Conservation (phyloP, 768 basidiomycete species). For the Podaxis mareebaensis region DNA sequence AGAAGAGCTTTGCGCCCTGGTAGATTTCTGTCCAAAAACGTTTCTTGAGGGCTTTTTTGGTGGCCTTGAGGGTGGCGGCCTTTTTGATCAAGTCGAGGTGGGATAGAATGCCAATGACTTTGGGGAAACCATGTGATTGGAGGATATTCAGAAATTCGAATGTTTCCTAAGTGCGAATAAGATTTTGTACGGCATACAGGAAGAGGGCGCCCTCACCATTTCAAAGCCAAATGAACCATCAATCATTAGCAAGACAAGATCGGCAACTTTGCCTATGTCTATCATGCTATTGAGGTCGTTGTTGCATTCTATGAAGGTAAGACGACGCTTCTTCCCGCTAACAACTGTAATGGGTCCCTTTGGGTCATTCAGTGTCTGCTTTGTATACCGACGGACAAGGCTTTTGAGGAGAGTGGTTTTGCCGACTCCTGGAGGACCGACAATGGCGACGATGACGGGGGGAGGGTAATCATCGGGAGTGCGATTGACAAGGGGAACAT, state of each 20-base stretch:
- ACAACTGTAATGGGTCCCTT: slow-evolving; percentile 95
- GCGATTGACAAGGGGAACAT: slow-evolving; percentile 94
- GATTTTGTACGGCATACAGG: not conserved
- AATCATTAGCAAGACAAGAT: slow-evolving; percentile 95
- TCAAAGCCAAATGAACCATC: slow-evolving; percentile 98
- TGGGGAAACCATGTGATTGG: slow-evolving; percentile 96
- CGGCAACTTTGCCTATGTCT: slow-evolving; percentile 95
- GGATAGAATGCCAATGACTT: slow-evolving; percentile 94
- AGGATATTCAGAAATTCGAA: slow-evolving; percentile 98
- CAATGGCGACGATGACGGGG: slow-evolving; percentile 91
- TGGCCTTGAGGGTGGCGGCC: slow-evolving; percentile 76
- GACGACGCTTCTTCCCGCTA: slow-evolving; percentile 85
- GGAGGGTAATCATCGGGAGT: slow-evolving; percentile 92
- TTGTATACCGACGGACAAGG: slow-evolving; percentile 89
- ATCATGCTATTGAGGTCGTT: slow-evolving; percentile 99
- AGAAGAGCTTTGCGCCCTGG: slow-evolving; percentile 97
- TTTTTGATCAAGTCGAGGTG: slow-evolving; percentile 98
- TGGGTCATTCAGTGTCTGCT: slow-evolving; percentile 86
- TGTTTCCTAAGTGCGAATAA: slow-evolving; percentile 68
- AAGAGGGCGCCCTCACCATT: slow-evolving; percentile 66
- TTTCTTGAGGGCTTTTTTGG: slow-evolving; percentile 94
- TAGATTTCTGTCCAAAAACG: slow-evolving; percentile 99
- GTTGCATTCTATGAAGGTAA: slow-evolving; percentile 98
- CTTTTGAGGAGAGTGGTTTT: slow-evolving; percentile 94
- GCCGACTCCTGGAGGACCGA: slow-evolving; percentile 96